Conservation (phyloP, 306 rosid species). For the Elaeagnus macrophylla region DNA sequence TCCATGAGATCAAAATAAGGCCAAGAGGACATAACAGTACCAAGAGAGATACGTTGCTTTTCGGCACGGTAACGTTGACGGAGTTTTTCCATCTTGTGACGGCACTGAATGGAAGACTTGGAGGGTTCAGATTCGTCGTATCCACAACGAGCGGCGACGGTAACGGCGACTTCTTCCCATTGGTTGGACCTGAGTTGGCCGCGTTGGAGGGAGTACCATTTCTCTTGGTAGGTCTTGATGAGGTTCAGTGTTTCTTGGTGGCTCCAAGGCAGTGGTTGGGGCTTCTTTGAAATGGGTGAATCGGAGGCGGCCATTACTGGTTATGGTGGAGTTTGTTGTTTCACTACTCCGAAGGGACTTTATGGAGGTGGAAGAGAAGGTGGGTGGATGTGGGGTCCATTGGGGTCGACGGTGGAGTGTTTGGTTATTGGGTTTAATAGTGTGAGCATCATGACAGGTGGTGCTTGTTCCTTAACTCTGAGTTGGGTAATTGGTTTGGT, state of each 20-base stretch:
- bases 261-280: constrained; percentile 75
- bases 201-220: constrained; percentile 71
- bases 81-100: constrained; percentile 93
- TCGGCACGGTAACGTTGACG: constrained; percentile 76
- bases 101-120: constrained; percentile 68
- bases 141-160: constrained; percentile 80
- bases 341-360: too few species aligned
- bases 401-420: too few species aligned
- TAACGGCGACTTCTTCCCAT: constrained; percentile 86
- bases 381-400: too few species aligned
- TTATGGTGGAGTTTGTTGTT: not conserved
- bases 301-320: not conserved
- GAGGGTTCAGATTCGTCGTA: constrained; percentile 47
- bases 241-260: constrained; percentile 73
- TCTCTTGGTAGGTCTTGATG: constrained; percentile 75
- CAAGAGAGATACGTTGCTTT: constrained; percentile 23
- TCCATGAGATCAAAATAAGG: constrained; percentile 69
- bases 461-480: too few species aligned
- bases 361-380: too few species aligned
- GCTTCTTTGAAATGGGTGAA: constrained; percentile 27
- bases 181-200: constrained; percentile 72
- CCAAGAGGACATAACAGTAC: constrained; percentile 33
- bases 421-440: too few species aligned
- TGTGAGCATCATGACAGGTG: too few species aligned
- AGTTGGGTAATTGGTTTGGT: too few species aligned